Conservation (phyloP, 2,329 filamentous ascomycete genomes). For the Penicillium vulpinum region DNA sequence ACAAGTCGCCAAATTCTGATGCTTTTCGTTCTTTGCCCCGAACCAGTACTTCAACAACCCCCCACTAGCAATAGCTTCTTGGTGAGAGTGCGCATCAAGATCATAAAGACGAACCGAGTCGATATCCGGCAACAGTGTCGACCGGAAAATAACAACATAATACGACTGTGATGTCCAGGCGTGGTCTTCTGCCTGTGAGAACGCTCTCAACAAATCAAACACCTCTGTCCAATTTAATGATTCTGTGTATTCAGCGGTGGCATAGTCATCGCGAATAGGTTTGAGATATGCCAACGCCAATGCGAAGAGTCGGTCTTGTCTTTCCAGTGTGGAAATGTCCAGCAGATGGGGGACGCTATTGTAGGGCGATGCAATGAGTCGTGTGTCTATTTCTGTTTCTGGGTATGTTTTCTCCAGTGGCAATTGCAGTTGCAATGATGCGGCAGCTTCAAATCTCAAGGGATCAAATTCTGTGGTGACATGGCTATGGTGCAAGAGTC, state of each 20-base stretch:
- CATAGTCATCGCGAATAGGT: conserved; percentile 68
- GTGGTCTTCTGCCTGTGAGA: conserved; percentile 52
- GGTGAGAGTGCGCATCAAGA: conserved; percentile 76
- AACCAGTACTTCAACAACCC: conserved; percentile 96
- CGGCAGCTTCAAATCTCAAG: conserved; percentile 37
- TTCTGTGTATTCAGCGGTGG: conserved; percentile 69
- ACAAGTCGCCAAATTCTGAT: conserved; percentile 82
- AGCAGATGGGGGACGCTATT: conserved; percentile 69
- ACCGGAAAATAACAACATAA: conserved; percentile 84
- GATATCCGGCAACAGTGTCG: conserved; percentile 65
- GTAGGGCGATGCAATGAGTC: conserved; percentile 74
- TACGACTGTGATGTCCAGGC: conserved; percentile 65
- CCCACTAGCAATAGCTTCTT: conserved; percentile 75
- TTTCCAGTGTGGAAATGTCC: conserved; percentile 66
- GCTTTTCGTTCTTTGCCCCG: conserved; percentile 66
- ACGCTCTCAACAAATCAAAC: conserved; percentile 52
- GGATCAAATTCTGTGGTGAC: conserved; percentile 36
- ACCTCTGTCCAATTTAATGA: conserved; percentile 80
- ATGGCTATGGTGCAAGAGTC: conserved; percentile 33
- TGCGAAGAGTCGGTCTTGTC: conserved; percentile 68
- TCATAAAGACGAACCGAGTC: conserved; percentile 67
- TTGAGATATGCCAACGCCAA: conserved; percentile 66
- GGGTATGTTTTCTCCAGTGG: neutral
- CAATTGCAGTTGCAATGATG: conserved; percentile 33
- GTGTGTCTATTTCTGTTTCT: conserved; percentile 21